Conservation (phyloP, 495 filamentous ascomycete species). For the Neurospora sp. region DNA sequence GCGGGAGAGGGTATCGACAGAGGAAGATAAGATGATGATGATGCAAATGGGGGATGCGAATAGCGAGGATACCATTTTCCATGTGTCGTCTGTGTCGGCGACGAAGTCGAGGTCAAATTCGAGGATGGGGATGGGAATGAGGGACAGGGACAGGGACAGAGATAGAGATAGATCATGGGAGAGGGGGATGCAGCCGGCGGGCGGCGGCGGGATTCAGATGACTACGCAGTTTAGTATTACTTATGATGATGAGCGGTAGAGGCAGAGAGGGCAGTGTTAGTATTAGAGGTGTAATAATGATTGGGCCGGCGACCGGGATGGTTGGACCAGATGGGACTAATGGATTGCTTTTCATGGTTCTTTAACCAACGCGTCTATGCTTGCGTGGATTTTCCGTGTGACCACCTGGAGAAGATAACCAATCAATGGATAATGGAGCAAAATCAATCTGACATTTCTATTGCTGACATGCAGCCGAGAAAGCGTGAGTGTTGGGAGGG, state of each 20-base stretch:
- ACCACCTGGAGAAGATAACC: too few species aligned
- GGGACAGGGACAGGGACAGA: background rate
- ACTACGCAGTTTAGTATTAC: slow-evolving; percentile 3
- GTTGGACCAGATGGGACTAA: background rate
- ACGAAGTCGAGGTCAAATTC: background rate
- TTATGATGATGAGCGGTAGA: background rate
- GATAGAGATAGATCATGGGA: background rate
- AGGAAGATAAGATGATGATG: background rate
- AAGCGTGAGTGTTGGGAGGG: background rate
- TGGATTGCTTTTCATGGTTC: background rate
- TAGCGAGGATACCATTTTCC: slow-evolving; percentile 31
- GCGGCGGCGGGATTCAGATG: background rate
- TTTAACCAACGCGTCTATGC: too few species aligned
- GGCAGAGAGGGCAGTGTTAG: background rate
- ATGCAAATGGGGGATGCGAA: slow-evolving; percentile 25
- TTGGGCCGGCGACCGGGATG: background rate
- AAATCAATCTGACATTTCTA: background rate
- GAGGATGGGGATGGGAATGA: background rate
- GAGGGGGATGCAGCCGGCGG: background rate
- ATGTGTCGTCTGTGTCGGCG: slow-evolving; percentile 9
- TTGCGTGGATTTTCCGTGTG: too few species aligned
- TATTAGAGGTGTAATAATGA: background rate
- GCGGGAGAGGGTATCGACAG: background rate
- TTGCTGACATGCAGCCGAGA: background rate
- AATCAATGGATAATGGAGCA: background rate